phyloP scores from a whole-genome alignment of 1,284 basidiomycete genomes.

The Phellopilus nigrolimitatus region DNA sequence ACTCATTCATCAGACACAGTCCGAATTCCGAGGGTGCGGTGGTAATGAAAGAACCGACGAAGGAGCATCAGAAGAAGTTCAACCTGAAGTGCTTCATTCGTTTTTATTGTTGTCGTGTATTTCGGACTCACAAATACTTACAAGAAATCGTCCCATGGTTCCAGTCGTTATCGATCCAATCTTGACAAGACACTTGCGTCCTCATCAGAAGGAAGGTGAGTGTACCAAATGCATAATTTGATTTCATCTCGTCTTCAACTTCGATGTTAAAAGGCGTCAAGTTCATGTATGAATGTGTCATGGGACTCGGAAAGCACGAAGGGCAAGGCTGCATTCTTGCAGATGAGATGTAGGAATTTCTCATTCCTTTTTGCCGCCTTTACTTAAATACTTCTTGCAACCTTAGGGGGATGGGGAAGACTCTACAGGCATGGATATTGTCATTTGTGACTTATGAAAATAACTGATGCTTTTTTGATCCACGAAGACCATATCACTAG shows the following conservation, averaged over 20 bases:
- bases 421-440: constrained; percentile 54
- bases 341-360: constrained; percentile 79
- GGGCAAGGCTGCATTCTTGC: constrained; percentile 93
- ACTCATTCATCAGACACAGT: constrained; percentile 54
- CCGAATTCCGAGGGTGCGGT: constrained; percentile 73
- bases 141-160: constrained; percentile 53
- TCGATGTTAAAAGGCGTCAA: constrained; percentile 50
- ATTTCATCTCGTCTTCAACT: neutral
- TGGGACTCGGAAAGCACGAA: constrained; percentile 88
- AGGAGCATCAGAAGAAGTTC: constrained; percentile 59
- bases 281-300: constrained; percentile 95
- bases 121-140: neutral
- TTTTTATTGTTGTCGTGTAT: neutral
- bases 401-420: constrained; percentile 89
- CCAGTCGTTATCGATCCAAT: constrained; percentile 94
- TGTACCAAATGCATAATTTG: neutral
- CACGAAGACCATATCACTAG: constrained; percentile 75
- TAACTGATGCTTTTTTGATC: constrained; percentile 17
- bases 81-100: constrained; percentile 61
- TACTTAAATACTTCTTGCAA: constrained; percentile 16
- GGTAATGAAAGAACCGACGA: constrained; percentile 79
- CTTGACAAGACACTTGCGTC: constrained; percentile 72
- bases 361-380: constrained; percentile 15
- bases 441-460: neutral
- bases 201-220: constrained; percentile 88